Base-by-base conservation (phyloP, 2,329 filamentous ascomycete species). In the Xylariaceae sp. region DNA sequence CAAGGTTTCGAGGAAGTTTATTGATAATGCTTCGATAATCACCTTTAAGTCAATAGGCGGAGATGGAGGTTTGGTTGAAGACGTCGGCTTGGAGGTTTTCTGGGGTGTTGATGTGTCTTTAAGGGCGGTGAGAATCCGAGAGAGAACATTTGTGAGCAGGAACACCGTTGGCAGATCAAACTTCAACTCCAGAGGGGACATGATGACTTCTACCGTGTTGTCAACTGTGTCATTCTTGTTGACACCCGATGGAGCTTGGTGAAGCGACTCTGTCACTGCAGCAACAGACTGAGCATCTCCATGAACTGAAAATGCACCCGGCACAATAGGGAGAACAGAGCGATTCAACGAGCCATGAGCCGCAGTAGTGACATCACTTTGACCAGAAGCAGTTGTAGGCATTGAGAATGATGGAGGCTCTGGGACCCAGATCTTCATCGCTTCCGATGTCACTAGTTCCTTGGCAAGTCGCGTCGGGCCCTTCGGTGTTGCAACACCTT, bases 231-330 rank as follows among this genome's bases (percentile, higher is more conserved):
- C 33, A 16, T 38, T 35, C n/a, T 33, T 3, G 20, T 4, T 34
- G 11, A 42, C 22, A 21, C 46, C 32, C 39, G 51, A 44, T 22
- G 49, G 50, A 29, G 34, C 23, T 29, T 49, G 34, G 5, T 44
- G 27, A 19, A 33, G 52, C 6, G 47, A 17, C 21, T 53, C 40
- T 27, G 50, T 37, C 38, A 55, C 42, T 11, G 55, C 57, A 22
- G 53, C 44, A 12, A 52, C 50, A 41, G 50, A 58, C 27, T 55
- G 61, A 8, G 51, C 43, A 36, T 49, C 64, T 42, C 50, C 60
- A 59, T 69, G 65, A 16, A 78, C 65, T 0, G 80, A 85, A 58
- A 85, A 85, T 2, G 81, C 74, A 1, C 81, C 82, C 2, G 81
- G 81, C 3, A 83, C 60, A 55, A 81, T 71, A 0, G 74, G 72